Base-by-base conservation (phyloP, 192 early-diverging fungal species). In the Coemansia sp. region DNA sequence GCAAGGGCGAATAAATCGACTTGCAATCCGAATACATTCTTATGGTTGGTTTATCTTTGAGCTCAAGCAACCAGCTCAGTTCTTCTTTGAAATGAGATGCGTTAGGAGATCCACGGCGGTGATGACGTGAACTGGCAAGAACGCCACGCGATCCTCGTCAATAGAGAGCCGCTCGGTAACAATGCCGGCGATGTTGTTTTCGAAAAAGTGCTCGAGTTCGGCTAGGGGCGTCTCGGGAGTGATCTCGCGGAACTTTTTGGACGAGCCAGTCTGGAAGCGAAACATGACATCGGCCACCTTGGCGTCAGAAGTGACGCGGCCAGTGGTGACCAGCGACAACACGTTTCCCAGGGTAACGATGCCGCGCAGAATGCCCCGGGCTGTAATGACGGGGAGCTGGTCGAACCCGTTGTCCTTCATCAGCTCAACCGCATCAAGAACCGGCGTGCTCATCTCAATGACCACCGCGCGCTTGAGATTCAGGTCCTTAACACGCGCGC, bases 51-150 rank as follows among this genome's bases (percentile, higher is more conserved):
- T 26, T 50, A 53, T 24, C 69, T 50, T 32, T 2, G 29, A 32
- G 7, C 29, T 40, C n/a, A 29, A 43, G 15, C n/a, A 10, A 10
- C 8, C n/a, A 15, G 4, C 29, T 53, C 32, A 53, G 52, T 53
- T 53, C 63, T 72, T 63, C 26, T 69, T 60, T 39, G 88, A 84
- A 59, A 93, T 87, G 62, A 98, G 72, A 64, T 82, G 91, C 1
- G 86, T 74, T 19, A 99, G 81, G 56, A 99, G 75, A 72, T 99
- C 97, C 44, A 97, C 87, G 70, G 96, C 96, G 55, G 95, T 99
- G 24, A 97, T 85, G n/a, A 99, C 92, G 53, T 90, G 87, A 40
- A 94, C 89, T 4, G 71, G 72, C 56, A 65, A 60, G 36, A 75
- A 74, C 56, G 83, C 84, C 40, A 86, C 83, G 44, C 87, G 85